Base-by-base conservation (phyloP, 2,329 filamentous ascomycete genomes). In the Metarhizium brunneum region DNA sequence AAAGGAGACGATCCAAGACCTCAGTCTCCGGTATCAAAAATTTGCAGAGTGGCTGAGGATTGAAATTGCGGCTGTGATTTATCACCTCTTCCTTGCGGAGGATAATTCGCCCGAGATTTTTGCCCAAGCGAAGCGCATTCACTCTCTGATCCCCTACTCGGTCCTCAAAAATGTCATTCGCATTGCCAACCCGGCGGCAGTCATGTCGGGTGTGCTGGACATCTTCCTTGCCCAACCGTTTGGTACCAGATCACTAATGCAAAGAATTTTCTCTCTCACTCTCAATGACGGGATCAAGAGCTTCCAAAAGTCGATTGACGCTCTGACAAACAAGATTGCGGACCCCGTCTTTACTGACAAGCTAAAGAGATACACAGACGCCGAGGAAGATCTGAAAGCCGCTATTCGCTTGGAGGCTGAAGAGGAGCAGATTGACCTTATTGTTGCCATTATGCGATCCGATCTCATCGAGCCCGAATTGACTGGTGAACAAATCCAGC, bases 11-110 rank as follows among this genome's bases (percentile, higher is more conserved):
- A 92, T 99, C 54, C 81, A 84, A 60, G 90, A 96, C 62, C 80
- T 99, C 54, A 95, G 90, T 66, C 86, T 95, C 11, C 92, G 97
- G 69, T 97, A 97, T 70, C 89, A 94, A 66, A 99, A 97, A 69
- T 97, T 99, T 68, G 92, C 92, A 18, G 94, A 99, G 70, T 99
- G 94, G 94, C 76, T 97, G 52, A 86, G 94, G 43, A 99, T 99
- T 65, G 94, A 99, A 73, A 86, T 99, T 51, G 94, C 94, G 29
- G 94, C 94, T 45, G 96, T 94, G 25, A 84, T 97, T 57, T 99
- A 99, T 68, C 94, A 99, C 69, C 78, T 99, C 38, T 99, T 99
- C 78, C 80, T 99, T 48, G 94, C 94, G 6, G 94, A 99, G 69
- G 94, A 99, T 73, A 99, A 99, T 70, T 96, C 92, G 0, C 92